phyloP scores from a whole-genome alignment of 495 filamentous ascomycete genomes.

The Cercophora samala region DNA sequence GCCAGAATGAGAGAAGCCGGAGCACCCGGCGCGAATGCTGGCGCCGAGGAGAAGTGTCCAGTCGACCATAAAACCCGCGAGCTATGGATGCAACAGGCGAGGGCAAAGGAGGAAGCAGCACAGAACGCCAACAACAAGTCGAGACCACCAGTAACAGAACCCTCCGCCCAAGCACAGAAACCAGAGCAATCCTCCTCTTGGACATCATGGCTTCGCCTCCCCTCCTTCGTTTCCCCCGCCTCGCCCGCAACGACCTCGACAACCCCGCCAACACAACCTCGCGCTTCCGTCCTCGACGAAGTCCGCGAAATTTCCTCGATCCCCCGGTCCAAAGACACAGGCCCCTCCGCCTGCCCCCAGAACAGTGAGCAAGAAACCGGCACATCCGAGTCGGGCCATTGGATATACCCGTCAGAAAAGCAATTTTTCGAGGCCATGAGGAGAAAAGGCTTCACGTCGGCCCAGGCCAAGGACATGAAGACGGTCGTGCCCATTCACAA shows the following conservation, averaged over 20 bases:
- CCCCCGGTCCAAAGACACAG: slow-evolving; percentile 58
- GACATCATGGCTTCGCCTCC: slow-evolving; percentile 30
- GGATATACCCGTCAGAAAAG: slow-evolving; percentile 93
- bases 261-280: slow-evolving; percentile 34
- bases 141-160: slow-evolving; percentile 3
- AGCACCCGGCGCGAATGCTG: slow-evolving; percentile 8
- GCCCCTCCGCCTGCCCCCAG: slow-evolving; percentile 51
- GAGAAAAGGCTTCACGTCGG: slow-evolving; percentile 63
- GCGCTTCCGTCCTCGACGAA: slow-evolving; percentile 40
- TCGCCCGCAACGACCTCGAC: slow-evolving; percentile 29
- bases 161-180: slow-evolving; percentile 11
- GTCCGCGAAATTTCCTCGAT: slow-evolving; percentile 79
- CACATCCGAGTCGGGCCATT: slow-evolving; percentile 70
- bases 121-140: slow-evolving; percentile 9
- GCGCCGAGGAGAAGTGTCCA: slow-evolving; percentile 59
- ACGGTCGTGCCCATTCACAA: slow-evolving; percentile 97
- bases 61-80: slow-evolving; percentile 84
- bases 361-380: slow-evolving; percentile 74
- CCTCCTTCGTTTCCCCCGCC: slow-evolving; percentile 19
- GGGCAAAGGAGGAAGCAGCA: slow-evolving; percentile 19
- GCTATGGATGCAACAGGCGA: slow-evolving; percentile 64
- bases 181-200: slow-evolving; percentile 20
- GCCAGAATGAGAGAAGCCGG: slow-evolving; percentile 11
- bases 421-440: slow-evolving; percentile 96
- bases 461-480: slow-evolving; percentile 67